Conservation (phyloP, 1,284 basidiomycete genomes). For the Ustilago tritici region DNA sequence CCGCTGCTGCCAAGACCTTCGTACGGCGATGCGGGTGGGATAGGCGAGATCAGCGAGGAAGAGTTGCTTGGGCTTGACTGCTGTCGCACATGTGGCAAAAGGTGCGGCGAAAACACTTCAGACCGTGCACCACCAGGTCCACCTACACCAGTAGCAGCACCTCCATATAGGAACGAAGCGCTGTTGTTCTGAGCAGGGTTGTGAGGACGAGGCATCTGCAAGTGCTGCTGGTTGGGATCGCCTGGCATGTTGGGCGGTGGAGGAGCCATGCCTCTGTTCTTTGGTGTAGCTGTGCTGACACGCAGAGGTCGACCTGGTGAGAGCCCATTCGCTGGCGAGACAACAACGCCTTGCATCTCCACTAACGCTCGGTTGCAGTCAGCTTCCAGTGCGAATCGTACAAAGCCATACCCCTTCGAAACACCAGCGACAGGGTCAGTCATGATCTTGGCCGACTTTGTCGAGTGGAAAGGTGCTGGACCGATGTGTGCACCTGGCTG, state of each 20-base stretch:
- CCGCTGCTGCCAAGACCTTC: slow-evolving; percentile 14
- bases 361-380: slow-evolving; percentile 66
- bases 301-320: slow-evolving; percentile 59
- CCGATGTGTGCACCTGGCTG: slow-evolving; percentile 49
- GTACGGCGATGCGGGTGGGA: slow-evolving; percentile 33
- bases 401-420: slow-evolving; percentile 66
- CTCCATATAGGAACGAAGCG: slow-evolving; percentile 39
- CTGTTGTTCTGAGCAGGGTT: slow-evolving; percentile 35
- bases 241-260: slow-evolving; percentile 14
- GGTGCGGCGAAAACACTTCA: slow-evolving; percentile 44
- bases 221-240: slow-evolving; percentile 26
- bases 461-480: slow-evolving; percentile 61
- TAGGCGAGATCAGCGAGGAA: slow-evolving; percentile 28
- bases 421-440: slow-evolving; percentile 56
- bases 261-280: slow-evolving; percentile 46
- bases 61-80: slow-evolving; percentile 28
- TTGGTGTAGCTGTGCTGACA: slow-evolving; percentile 62
- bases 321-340: slow-evolving; percentile 51
- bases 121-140: slow-evolving; percentile 18
- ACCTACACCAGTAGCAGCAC: slow-evolving; percentile 13
- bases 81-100: slow-evolving; percentile 15
- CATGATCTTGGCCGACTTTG: slow-evolving; percentile 64
- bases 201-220: slow-evolving; percentile 50
- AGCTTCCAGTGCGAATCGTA: slow-evolving; percentile 56
- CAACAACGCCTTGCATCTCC: slow-evolving; percentile 64